Conservation (phyloP, 2,329 filamentous ascomycete species). For the Talaromyces sp. region DNA sequence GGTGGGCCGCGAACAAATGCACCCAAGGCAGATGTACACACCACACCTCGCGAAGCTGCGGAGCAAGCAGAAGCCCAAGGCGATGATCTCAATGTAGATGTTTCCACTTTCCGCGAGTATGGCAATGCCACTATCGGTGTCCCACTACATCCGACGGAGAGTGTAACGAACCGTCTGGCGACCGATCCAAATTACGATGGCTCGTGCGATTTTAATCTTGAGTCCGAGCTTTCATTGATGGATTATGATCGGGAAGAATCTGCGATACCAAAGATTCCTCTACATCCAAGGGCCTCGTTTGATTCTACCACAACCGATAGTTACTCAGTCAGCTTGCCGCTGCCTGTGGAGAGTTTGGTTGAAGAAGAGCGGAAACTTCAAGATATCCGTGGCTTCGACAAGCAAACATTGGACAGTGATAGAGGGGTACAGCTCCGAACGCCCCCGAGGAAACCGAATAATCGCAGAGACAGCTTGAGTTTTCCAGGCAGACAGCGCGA, state of each 20-base stretch:
- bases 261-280: constrained; percentile 45
- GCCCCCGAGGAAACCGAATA: not conserved
- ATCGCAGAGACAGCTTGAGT: not conserved
- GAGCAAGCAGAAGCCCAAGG: constrained; percentile 73
- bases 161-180: constrained; percentile 59
- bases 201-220: constrained; percentile 67
- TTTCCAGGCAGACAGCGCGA: not conserved
- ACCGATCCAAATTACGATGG: constrained; percentile 59
- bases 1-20: constrained; percentile 90
- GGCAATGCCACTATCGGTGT: constrained; percentile 45
- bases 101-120: constrained; percentile 69
- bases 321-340: constrained; percentile 64
- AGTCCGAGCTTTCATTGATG: constrained; percentile 60
- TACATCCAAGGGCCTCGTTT: constrained; percentile 61
- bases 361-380: constrained; percentile 68
- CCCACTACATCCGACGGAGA: constrained; percentile 68
- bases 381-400: not conserved
- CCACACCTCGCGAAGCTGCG: constrained; percentile 77
- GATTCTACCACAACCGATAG: constrained; percentile 62
- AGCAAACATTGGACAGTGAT: not conserved
- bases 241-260: constrained; percentile 47
- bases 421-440: not conserved
- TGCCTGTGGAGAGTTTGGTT: constrained; percentile 72
- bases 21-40: constrained; percentile 70
- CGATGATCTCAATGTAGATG: constrained; percentile 85